Evolutionary conservation across 345 rosid species (phyloP).

Genomic region (Durio zibethinus): DNA sequence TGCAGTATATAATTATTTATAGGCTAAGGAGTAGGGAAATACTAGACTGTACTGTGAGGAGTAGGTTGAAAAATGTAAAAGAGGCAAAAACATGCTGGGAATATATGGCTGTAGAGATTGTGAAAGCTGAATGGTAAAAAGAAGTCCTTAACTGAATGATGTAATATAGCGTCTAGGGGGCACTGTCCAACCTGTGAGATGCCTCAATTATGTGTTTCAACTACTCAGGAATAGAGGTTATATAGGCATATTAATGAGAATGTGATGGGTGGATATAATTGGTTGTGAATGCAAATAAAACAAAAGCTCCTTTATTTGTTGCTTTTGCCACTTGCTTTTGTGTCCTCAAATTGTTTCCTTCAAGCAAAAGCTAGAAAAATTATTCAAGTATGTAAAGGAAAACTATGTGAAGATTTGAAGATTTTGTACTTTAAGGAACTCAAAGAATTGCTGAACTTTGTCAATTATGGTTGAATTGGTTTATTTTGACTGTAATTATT

Average conservation of each 20-base stretch:
- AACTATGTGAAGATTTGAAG: neutral
- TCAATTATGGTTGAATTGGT: neutral
- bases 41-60: neutral
- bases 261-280: neutral
- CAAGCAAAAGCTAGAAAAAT: neutral
- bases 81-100: neutral
- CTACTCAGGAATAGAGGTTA: neutral
- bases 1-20: neutral
- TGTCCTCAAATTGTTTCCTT: neutral
- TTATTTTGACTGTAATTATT: neutral
- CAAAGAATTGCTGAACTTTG: neutral
- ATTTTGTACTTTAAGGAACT: neutral
- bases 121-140: neutral
- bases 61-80: neutral
- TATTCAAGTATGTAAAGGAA: neutral
- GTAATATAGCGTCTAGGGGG: neutral
- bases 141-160: neutral
- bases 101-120: neutral
- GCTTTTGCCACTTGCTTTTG: constrained; percentile 1
- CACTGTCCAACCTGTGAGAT: neutral
- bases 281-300: neutral
- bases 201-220: neutral
- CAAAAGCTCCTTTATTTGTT: neutral
- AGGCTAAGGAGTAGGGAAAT: neutral
- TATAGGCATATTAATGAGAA: neutral